Evolutionary conservation across 225 moss, liverwort and hornwort genomes (phyloP), one percentile per base, ranked within the genome.

Genomic region (Bryum argenteum): DNA sequence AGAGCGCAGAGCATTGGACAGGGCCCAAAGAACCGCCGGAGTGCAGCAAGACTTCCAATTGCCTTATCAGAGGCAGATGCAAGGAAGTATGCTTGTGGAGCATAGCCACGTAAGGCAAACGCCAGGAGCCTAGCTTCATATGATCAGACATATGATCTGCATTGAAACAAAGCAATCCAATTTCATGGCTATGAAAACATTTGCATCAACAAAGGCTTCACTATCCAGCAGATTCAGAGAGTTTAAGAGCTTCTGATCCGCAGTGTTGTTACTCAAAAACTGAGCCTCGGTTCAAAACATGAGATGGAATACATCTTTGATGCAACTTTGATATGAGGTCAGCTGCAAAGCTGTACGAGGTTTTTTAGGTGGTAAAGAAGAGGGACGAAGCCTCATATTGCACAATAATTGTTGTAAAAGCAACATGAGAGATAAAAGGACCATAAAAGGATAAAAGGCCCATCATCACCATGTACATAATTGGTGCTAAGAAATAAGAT

Each of bases 91-190:
- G 73, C 57, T 82, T 82, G 73, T 85, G 79, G 38, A 82, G 53
- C 85, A 85, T 85, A 21, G 85, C 72, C 16, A 85, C 82, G 24
- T 61, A 85, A 10, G 85, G 85, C 72, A 82, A 72, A 66, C 85
- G 82, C 85, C 85, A 85, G 9, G 82, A 85, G 15, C 85, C 85
- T 54, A 85, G 71, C 57, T 71, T 85, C 58, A n/a, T 58, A 42
- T 66, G 70, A 48, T 82, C 76, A 12, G 85, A 82, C 73, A 82
- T 82, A 57, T 85, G 79, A 63, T 85, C 85, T 85, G 82, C 66
- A 69, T 52, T 10, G 39, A 12, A 21, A 43, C 69, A 51, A 10
- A 58, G n/a, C 21, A 43, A 22, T 63, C 41, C 15, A 37, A 47
- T 58, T 40, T 8, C 24, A 56, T 23, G 22, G 37, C 18, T 33